Conservation (phyloP, 768 basidiomycete genomes). For the Panaeolus cyanescens region DNA sequence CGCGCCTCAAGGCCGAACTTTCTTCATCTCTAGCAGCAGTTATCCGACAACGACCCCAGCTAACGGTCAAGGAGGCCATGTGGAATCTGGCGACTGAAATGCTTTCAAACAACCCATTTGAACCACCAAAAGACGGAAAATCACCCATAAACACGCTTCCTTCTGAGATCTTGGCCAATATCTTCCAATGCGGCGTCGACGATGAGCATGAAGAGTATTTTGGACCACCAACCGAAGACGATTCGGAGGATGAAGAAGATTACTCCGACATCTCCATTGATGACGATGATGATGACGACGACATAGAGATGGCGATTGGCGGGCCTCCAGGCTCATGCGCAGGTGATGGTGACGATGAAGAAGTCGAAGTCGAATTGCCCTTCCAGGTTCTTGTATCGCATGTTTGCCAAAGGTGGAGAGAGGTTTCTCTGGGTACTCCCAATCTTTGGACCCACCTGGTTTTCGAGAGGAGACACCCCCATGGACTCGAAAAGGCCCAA, state of each 20-base stretch:
- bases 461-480: conserved; percentile 30
- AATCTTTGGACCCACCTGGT: conserved; percentile 56
- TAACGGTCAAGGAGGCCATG: conserved; percentile 32
- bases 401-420: conserved; percentile 63
- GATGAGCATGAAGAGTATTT: conserved; percentile 36
- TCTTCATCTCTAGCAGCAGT: conserved; percentile 22
- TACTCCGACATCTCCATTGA: conserved; percentile 16
- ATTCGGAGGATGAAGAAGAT: conserved; percentile 22
- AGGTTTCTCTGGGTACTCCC: conserved; percentile 51
- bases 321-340: not conserved
- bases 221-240: conserved; percentile 28
- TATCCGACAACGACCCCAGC: conserved; percentile 26
- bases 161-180: conserved; percentile 55
- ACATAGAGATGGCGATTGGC: not conserved
- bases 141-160: conserved; percentile 58
- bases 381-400: conserved; percentile 63
- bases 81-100: conserved; percentile 33
- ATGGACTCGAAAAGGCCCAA: conserved; percentile 44
- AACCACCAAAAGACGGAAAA: conserved; percentile 39
- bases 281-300: conserved; percentile 18
- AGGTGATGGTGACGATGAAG: not conserved
- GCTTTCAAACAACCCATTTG: conserved; percentile 47
- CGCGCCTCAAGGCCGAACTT: conserved; percentile 26
- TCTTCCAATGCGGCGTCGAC: conserved; percentile 52
- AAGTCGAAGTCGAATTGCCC: conserved; percentile 18